Base-by-base conservation (phyloP, 1,284 basidiomycete genomes). In the Leccinum subfulvum region DNA sequence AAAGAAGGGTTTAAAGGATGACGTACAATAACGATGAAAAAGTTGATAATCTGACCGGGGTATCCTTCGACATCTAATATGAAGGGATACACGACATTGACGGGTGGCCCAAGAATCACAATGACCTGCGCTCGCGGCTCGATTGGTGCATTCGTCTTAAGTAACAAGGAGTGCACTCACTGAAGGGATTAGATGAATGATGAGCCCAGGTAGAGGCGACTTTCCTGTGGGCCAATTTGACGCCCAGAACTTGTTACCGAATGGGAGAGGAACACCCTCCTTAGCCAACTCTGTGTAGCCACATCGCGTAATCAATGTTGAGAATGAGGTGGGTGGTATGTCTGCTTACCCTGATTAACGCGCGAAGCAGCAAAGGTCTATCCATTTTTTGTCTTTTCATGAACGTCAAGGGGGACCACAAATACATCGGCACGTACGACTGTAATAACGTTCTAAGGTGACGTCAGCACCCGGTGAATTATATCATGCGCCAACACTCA, bases 21-120 rank as follows among this genome's bases (percentile, higher is more conserved):
- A 64, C 74, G 0, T 64, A 84, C 84, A 23, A 82, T 55, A 47
- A 86, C 79, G 58, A 88, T 80, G 65, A 84, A 83, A 6, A 86
- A 69, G 69, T 84, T 83, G 67, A 87, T 81, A 51, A 86, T 83
- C 61, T 87, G 83, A 44, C 39, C 56, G 8, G 86, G 86, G 67
- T 88, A 88, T 5, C 83, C 83, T 68, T 85, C 78, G 3, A 88
- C 74, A 62, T 87, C 83, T 1, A 88, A 73, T 58, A 85, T 84
- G 60, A 86, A 84, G 0, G 81, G 80, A 64, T 84, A 86, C 0
- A 74, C 83, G 3, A 83, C 75, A 2, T 68, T 64, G 4, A 78
- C 76, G 0, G 83, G 82, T 0, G 81, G 82, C 1, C 68, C 82
- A 44, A 85, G 67, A 52, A 84, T 84, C 21, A 84, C 73, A 23